Evolutionary conservation across 768 basidiomycete species (phyloP).

Genomic region (Hortiboletus campestris): DNA sequence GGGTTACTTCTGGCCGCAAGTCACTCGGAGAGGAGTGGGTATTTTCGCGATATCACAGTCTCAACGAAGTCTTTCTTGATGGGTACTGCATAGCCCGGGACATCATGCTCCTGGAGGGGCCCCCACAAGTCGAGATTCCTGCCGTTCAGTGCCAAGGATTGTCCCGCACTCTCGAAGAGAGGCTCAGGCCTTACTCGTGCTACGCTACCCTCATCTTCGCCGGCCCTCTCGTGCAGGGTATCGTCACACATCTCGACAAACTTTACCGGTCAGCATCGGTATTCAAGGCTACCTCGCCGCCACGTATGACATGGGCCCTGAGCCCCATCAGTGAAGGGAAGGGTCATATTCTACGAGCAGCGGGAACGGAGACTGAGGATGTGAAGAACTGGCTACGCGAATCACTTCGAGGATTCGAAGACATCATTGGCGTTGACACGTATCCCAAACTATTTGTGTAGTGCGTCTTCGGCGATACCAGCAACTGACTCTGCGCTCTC

Average conservation of each 20-base stretch:
- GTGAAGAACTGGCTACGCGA: conserved; percentile 69
- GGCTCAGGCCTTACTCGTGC: conserved; percentile 80
- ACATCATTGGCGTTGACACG: conserved; percentile 58
- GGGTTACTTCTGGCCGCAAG: conserved; percentile 87
- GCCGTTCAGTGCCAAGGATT: conserved; percentile 25
- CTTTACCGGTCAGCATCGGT: conserved; percentile 58
- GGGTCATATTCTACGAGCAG: conserved; percentile 67
- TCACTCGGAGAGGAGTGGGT: conserved; percentile 86
- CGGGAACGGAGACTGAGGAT: conserved; percentile 72
- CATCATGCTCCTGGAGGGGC: conserved; percentile 69
- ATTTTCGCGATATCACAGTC: conserved; percentile 80
- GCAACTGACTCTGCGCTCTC: too few species aligned
- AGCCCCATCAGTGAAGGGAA: conserved; percentile 50
- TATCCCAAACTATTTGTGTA: conserved; percentile 63
- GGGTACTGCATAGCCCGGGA: conserved; percentile 72
- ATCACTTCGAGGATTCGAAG: conserved; percentile 49
- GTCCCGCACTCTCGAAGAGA: conserved; percentile 51
- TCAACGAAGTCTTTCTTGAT: conserved; percentile 77
- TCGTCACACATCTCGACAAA: conserved; percentile 47
- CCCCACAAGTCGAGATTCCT: conserved; percentile 5
- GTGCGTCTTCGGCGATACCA: not conserved
- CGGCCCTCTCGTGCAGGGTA: conserved; percentile 56
- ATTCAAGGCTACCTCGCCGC: conserved; percentile 52
- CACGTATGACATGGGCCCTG: conserved; percentile 78
- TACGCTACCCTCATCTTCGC: conserved; percentile 84